A percentile compares a stretch with the other conserved stretches of the same genome.
Conservation (phyloP, 495 filamentous ascomycete genomes). For the Hypoxylon fragiforme region DNA sequence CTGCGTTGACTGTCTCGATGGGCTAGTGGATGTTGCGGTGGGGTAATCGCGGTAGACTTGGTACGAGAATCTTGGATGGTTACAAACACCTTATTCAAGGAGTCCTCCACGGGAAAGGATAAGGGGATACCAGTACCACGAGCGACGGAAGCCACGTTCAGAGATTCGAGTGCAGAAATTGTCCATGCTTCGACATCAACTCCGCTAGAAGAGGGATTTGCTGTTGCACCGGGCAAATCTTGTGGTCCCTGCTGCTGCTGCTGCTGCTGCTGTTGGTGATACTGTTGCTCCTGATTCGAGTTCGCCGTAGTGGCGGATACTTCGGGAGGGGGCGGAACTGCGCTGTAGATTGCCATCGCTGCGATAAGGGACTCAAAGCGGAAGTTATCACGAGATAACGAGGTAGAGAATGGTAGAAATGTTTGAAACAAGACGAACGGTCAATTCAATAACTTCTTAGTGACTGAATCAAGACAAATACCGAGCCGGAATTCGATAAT, state of each 20-base stretch:
- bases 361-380: slow-evolving; percentile 6
- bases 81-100: slow-evolving; percentile 27
- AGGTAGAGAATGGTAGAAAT: neutral
- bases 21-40: slow-evolving; percentile 42
- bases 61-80: slow-evolving; percentile 32
- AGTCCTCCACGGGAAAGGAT: slow-evolving; percentile 51
- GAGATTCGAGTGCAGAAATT: slow-evolving; percentile 51
- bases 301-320: slow-evolving; percentile 3
- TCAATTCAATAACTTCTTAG: neutral
- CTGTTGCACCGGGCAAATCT: neutral
- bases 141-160: slow-evolving; percentile 50
- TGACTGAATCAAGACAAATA: too few species aligned
- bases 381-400: neutral
- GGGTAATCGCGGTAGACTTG: slow-evolving; percentile 30
- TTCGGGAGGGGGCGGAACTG: slow-evolving; percentile 44
- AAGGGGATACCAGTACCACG: slow-evolving; percentile 49
- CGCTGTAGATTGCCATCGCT: slow-evolving; percentile 43
- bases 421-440: neutral
- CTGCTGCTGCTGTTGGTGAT: too few species aligned
- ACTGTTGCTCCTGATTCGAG: slow-evolving; percentile 25
- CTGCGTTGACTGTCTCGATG: slow-evolving; percentile 50
- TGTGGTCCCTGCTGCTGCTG: slow-evolving; percentile 6
- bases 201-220: slow-evolving; percentile 13
- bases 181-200: slow-evolving; percentile 57
- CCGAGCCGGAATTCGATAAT: too few species aligned